Conservation (phyloP, 805 yeast species). For the Wickerhamomyces ciferrii region DNA sequence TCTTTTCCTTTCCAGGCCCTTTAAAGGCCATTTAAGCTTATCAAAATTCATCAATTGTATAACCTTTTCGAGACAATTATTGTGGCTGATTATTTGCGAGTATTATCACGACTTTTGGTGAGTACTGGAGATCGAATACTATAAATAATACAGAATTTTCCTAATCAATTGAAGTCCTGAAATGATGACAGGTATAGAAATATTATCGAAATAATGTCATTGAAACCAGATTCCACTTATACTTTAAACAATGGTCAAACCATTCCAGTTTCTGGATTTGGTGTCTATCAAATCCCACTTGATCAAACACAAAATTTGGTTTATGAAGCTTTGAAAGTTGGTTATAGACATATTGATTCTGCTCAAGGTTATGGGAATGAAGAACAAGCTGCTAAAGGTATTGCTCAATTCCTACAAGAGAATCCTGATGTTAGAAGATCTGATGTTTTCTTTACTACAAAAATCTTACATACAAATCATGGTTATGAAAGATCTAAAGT, state of each 20-base stretch:
- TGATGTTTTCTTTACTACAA: conserved; percentile 57
- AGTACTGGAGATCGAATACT: too few species aligned
- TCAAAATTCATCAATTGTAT: too few species aligned
- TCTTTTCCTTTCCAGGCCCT: too few species aligned
- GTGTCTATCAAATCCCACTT: background rate
- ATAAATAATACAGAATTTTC: too few species aligned
- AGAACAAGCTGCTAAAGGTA: conserved; percentile 52
- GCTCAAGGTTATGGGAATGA: conserved; percentile 65
- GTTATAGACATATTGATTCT: conserved; percentile 67
- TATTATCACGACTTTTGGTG: too few species aligned
- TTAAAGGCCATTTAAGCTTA: too few species aligned
- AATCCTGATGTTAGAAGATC: conserved; percentile 35
- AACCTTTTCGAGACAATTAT: too few species aligned
- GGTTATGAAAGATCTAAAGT: conserved; percentile 25
- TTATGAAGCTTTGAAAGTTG: conserved; percentile 48
- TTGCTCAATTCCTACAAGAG: conserved; percentile 41
- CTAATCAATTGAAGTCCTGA: too few species aligned
- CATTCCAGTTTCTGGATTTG: background rate
- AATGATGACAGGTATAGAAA: too few species aligned
- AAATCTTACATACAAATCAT: conserved; percentile 60
- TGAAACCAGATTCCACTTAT: background rate
- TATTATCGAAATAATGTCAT: too few species aligned
- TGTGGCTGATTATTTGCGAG: too few species aligned
- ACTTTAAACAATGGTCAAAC: background rate
- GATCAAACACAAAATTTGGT: conserved; percentile 27